These are phyloP conservation scores for Stramenopiles sp. DNA, from an alignment of 352 stramenopile species.

Conservation along the genomic window DNA sequence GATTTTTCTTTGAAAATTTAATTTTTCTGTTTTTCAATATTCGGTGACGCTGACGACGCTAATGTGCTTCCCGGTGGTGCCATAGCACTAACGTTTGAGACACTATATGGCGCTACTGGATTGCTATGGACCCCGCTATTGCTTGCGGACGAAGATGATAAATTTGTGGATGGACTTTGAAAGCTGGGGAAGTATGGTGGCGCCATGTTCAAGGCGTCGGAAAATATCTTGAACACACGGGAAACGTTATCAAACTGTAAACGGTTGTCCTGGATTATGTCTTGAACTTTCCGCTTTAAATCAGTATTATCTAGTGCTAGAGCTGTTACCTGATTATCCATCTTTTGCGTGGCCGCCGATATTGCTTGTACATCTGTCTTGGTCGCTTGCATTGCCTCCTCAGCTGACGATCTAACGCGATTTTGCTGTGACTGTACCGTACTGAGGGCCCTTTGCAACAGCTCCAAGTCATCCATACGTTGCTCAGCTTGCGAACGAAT, in stretches of 20 bases:
- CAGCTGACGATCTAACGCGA: constrained; percentile 32
- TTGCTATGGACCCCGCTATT: neutral
- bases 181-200: neutral
- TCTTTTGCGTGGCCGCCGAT: neutral
- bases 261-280: neutral
- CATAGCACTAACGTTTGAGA: neutral
- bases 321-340: neutral
- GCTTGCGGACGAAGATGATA: neutral
- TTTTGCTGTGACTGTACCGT: constrained; percentile 44
- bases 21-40: neutral
- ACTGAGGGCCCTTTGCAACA: constrained; percentile 45
- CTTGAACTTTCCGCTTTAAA: neutral
- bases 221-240: neutral
- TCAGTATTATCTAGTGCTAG: neutral
- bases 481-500: constrained; percentile 33
- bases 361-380: neutral
- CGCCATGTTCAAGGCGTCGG: neutral
- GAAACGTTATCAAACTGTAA: neutral
- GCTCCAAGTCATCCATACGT: constrained; percentile 39
- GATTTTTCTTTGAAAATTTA: no score
- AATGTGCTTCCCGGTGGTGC: neutral
- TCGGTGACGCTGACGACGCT: neutral
- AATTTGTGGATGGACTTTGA: neutral
- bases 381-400: constrained; percentile 32
- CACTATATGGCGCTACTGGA: neutral